Conservation (phyloP, 257 asterid species). For the Asclepias syriaca region DNA sequence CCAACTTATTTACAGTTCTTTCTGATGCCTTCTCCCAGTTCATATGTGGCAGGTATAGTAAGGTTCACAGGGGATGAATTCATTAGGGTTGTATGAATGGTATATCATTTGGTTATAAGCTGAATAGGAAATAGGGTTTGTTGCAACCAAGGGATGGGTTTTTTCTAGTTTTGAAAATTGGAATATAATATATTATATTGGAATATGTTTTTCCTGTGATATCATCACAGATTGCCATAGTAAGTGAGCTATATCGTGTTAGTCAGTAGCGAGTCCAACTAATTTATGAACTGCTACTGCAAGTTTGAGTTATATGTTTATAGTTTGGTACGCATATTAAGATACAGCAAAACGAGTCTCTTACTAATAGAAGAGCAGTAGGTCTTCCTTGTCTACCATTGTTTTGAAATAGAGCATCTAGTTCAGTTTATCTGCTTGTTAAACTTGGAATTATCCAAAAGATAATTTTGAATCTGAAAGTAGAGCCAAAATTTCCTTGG, state of each 20-base stretch:
- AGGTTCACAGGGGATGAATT: constrained; percentile 6
- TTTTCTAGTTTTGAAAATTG: not conserved
- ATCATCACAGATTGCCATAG: not conserved
- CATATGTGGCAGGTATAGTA: constrained; percentile 52
- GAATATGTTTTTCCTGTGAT: not conserved
- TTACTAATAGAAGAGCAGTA: not conserved
- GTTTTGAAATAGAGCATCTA: not conserved
- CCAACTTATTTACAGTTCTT: constrained; percentile 13
- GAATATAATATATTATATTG: not conserved
- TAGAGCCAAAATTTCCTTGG: not conserved
- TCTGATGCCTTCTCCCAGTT: constrained; percentile 60
- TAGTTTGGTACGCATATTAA: not conserved
- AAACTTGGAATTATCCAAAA: not conserved
- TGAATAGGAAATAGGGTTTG: not conserved
- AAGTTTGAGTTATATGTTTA: not conserved
- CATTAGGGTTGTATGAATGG: not conserved
- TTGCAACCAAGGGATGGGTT: not conserved
- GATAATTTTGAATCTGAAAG: not conserved
- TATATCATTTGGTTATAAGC: not conserved
- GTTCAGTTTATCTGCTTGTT: not conserved
- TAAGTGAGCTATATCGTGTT: not conserved
- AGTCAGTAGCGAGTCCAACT: not conserved
- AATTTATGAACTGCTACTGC: not conserved
- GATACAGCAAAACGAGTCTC: not conserved
- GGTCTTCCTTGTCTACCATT: not conserved